phyloP scores from a whole-genome alignment of 257 asterid genomes.

The Ehretia macrophylla region DNA sequence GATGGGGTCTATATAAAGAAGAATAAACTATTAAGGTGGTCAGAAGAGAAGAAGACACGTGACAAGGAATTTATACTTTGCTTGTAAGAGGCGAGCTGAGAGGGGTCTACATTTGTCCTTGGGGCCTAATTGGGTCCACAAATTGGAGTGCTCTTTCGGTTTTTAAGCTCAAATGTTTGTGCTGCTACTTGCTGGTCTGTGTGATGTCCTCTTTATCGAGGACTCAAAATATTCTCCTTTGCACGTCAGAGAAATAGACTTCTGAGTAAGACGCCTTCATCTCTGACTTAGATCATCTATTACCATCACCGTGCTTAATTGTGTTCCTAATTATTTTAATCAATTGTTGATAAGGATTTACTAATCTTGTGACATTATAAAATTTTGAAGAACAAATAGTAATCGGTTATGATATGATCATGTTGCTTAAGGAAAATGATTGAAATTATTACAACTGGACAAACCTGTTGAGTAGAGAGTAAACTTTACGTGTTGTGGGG shows the following conservation, averaged over 20 bases:
- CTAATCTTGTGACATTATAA: too few species aligned
- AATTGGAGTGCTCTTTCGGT: conserved; percentile 24
- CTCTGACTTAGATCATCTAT: conserved; percentile 25
- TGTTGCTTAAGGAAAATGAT: too few species aligned
- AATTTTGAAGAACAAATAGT: too few species aligned
- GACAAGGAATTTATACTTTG: conserved; percentile 52
- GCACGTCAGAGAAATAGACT: conserved; percentile 40
- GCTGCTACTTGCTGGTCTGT: background rate
- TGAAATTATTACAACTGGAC: too few species aligned
- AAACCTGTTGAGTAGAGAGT: too few species aligned
- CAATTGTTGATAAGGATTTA: too few species aligned
- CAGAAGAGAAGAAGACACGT: conserved; percentile 35
- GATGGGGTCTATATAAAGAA: background rate
- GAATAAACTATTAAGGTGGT: background rate
- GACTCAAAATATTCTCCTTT: conserved; percentile 61
- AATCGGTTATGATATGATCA: too few species aligned
- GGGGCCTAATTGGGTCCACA: conserved; percentile 33
- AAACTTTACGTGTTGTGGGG: too few species aligned
- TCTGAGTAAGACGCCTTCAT: conserved; percentile 44
- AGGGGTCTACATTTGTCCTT: conserved; percentile 32
- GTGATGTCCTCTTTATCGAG: conserved; percentile 39
- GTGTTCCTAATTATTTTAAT: too few species aligned
- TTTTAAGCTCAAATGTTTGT: conserved; percentile 14
- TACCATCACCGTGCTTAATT: too few species aligned
- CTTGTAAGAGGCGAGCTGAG: conserved; percentile 46